Base-by-base conservation (phyloP, 2,329 filamentous ascomycete genomes). In the Nothophaeocryptopus gaeumannii region DNA sequence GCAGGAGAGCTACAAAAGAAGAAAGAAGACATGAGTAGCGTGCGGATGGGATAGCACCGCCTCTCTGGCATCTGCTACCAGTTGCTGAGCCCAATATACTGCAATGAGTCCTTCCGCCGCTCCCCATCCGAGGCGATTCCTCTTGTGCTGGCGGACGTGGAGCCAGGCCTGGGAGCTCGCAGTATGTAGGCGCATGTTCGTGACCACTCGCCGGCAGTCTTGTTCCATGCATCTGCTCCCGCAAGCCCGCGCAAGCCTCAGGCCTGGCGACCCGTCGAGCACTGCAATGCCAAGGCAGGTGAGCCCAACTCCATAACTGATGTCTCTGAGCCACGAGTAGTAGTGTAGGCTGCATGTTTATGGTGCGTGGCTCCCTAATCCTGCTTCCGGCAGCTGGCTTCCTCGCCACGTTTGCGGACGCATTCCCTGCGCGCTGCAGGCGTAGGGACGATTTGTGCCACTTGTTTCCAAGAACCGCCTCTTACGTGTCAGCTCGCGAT, bases 201-300 rank as follows among this genome's bases (percentile, higher is more conserved):
- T 42, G 37, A 45, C 43, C 47, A 38, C 41, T 42, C 31, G 40
- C 43, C 45, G 45, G 47, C 41, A 48, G 45, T 48, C 29, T 20
- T 42, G 14, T 38, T 38, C 33, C 35, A 12, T 35, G 43, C 33
- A 45, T 37, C 36, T 33, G 35, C 26, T 39, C 45, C 39, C 45
- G 43, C 43, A 36, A 31, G 33, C 43, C 33, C 13, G 35, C 35
- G 10, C 9, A 38, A n/a, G 35, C 35, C 30, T 35, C 33, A 38
- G 43, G 33, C 43, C 35, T 29, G n/a, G 30, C 40, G 30, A 20
- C 33, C 33, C 35, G 20, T 34, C 43, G 20, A 45, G 14, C 5
- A 29, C 35, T 45, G 43, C 44, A 39, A 26, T 2, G 30, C 38
- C 15, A 40, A 9, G 35, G 16, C 13, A 13, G 14, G 34, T 41